phyloP scores from a whole-genome alignment of 441 rosid species.

The Iberis amara region DNA sequence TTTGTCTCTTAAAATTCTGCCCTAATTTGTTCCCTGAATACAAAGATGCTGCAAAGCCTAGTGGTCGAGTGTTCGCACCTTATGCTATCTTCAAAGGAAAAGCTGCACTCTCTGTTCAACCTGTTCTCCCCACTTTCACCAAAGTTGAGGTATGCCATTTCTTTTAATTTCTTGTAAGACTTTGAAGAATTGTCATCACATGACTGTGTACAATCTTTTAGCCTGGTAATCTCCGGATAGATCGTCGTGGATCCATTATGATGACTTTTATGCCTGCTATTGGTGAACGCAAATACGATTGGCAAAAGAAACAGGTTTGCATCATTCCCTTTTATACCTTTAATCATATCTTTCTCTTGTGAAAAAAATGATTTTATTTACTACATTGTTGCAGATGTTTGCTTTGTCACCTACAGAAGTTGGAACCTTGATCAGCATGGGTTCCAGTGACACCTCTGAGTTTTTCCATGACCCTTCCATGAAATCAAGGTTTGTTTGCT shows the following conservation, averaged over 20 bases:
- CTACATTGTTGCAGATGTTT: conserved; percentile 49
- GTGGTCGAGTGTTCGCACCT: conserved; percentile 59
- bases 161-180: not conserved
- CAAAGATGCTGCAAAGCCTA: conserved; percentile 30
- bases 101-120: conserved; percentile 73
- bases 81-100: conserved; percentile 82
- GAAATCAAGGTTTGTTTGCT: conserved; percentile 51
- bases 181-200: conserved; percentile 14
- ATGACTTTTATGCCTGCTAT: conserved; percentile 72
- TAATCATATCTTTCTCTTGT: conserved; percentile 1
- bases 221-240: conserved; percentile 57
- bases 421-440: conserved; percentile 72
- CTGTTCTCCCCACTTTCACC: conserved; percentile 63
- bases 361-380: conserved; percentile 11
- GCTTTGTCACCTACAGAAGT: conserved; percentile 85
- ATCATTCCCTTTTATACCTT: not conserved
- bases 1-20: conserved; percentile 7
- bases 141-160: conserved; percentile 41
- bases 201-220: conserved; percentile 17
- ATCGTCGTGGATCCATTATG: conserved; percentile 66
- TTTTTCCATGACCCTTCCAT: conserved; percentile 93
- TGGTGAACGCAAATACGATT: conserved; percentile 87
- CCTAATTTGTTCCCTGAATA: conserved; percentile 1
- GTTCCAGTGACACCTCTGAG: conserved; percentile 62
- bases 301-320: conserved; percentile 68